Percentiles rank a stretch among this genome's conserved stretches.
Evolutionary conservation across 2,329 filamentous ascomycete species (phyloP).

Genomic region (Ophiostoma piceae): DNA sequence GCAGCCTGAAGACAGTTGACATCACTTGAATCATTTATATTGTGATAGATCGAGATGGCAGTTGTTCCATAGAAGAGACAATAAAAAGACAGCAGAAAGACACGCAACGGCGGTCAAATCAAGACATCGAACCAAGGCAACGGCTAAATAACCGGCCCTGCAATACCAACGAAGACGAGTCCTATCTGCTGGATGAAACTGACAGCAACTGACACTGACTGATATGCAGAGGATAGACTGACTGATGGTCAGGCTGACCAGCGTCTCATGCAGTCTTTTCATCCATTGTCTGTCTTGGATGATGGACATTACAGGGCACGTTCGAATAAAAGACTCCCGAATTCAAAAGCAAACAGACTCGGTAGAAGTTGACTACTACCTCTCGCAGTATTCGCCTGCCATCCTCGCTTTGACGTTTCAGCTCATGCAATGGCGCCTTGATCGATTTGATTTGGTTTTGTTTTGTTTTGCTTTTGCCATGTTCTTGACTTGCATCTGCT

Average conservation of each 20-base stretch:
- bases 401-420: background rate
- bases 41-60: background rate
- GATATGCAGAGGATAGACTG: background rate
- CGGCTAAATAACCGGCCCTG: background rate
- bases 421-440: background rate
- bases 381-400: background rate
- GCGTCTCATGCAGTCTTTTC: background rate
- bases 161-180: background rate
- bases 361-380: too few species aligned
- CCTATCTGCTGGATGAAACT: background rate
- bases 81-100: background rate
- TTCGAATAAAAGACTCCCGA: background rate
- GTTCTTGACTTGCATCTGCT: background rate
- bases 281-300: background rate
- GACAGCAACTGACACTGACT: background rate
- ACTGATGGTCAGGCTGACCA: background rate
- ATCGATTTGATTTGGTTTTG: background rate
- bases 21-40: background rate
- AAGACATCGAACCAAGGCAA: background rate
- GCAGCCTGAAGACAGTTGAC: background rate
- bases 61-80: background rate
- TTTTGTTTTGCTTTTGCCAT: background rate
- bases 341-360: background rate
- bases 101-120: slow-evolving; percentile 1
- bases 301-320: background rate